Conservation (phyloP, 768 basidiomycete genomes). For the Leucocoprinus sp. region DNA sequence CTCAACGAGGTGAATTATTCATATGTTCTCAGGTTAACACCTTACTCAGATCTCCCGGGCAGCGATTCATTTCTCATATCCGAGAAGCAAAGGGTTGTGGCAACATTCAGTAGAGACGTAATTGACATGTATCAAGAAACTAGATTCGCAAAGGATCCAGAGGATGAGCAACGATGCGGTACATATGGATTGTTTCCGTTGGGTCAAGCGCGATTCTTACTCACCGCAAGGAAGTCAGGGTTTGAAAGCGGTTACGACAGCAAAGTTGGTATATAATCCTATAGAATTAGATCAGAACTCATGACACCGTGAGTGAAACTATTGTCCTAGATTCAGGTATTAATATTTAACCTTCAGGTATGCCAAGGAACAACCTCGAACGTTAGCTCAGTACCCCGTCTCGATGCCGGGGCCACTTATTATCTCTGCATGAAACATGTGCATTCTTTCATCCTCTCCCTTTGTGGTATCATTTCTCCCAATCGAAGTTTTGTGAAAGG, state of each 20-base stretch:
- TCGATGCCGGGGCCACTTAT: slow-evolving; percentile 99
- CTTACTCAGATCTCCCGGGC: slow-evolving; percentile 33
- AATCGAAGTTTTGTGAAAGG: slow-evolving; percentile 94
- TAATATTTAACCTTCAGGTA: slow-evolving; percentile 48
- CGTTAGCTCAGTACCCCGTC: slow-evolving; percentile 94
- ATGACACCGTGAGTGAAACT: slow-evolving; percentile 91
- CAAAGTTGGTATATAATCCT: slow-evolving; percentile 94
- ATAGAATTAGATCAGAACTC: slow-evolving; percentile 93
- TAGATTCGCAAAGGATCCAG: slow-evolving; percentile 84
- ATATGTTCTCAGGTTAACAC: neutral
- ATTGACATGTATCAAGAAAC: slow-evolving; percentile 96
- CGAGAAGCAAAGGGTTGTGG: slow-evolving; percentile 88
- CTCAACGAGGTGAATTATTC: slow-evolving; percentile 63
- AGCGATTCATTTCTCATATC: slow-evolving; percentile 88
- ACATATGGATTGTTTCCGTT: slow-evolving; percentile 99
- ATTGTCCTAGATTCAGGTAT: neutral
- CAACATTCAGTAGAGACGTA: slow-evolving; percentile 97
- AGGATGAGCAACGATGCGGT: slow-evolving; percentile 86
- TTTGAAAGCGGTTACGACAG: slow-evolving; percentile 93
- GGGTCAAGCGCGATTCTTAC: slow-evolving; percentile 99
- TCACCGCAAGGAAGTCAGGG: slow-evolving; percentile 98
- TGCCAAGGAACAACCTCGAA: slow-evolving; percentile 91
- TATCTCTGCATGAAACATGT: slow-evolving; percentile 99
- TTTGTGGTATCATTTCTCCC: slow-evolving; percentile 98
- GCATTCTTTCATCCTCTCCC: slow-evolving; percentile 97